Conservation (phyloP, 768 basidiomycete genomes). For the Hericium coralloides region DNA sequence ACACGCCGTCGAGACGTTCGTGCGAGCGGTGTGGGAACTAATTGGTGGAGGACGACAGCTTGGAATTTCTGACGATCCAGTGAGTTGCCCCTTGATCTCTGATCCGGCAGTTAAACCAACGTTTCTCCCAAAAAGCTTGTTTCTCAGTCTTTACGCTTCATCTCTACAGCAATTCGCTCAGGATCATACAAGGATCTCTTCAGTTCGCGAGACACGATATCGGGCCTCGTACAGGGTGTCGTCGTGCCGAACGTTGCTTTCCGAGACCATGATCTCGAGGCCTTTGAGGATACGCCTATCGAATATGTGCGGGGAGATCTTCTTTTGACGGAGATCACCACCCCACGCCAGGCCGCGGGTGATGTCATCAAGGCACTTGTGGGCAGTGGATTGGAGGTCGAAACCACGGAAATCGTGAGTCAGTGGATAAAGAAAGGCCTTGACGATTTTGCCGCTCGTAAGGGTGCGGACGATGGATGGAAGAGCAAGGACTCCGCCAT, state of each 20-base stretch:
- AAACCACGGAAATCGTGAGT: constrained; percentile 82
- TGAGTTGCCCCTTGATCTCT: constrained; percentile 24
- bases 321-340: constrained; percentile 61
- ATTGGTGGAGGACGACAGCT: constrained; percentile 64
- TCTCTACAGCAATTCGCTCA: constrained; percentile 86
- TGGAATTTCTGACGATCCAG: constrained; percentile 66
- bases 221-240: constrained; percentile 78
- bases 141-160: constrained; percentile 82
- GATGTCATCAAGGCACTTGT: constrained; percentile 94
- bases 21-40: constrained; percentile 85
- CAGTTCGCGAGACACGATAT: constrained; percentile 72
- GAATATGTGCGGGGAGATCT: constrained; percentile 60
- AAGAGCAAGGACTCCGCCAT: constrained; percentile 91
- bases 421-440: constrained; percentile 77
- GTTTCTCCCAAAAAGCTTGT: constrained; percentile 51
- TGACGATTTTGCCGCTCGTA: constrained; percentile 44
- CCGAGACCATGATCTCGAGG: constrained; percentile 84
- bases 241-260: constrained; percentile 90
- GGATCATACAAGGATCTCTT: constrained; percentile 78
- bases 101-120: not conserved
- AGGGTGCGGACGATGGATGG: constrained; percentile 59
- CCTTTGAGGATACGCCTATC: constrained; percentile 95
- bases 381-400: constrained; percentile 65
- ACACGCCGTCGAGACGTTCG: constrained; percentile 59
- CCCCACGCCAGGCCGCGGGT: constrained; percentile 85